These are phyloP conservation scores for Hypoxylon fragiforme DNA, from an alignment of 495 filamentous ascomycete species.

Conservation along the genomic window DNA sequence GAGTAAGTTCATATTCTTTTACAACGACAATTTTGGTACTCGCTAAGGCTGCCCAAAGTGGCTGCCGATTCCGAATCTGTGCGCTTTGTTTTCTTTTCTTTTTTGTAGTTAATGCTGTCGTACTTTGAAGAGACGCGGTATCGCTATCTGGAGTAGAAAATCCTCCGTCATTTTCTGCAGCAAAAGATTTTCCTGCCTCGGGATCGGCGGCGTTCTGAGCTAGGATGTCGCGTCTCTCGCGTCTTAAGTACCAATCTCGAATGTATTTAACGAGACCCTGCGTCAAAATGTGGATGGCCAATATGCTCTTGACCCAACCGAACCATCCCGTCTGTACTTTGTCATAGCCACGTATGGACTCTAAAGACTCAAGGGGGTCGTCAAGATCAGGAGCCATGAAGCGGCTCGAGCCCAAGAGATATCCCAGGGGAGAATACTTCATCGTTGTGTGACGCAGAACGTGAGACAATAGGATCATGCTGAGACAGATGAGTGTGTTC, in stretches of 20 bases:
- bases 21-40: conserved; percentile 93
- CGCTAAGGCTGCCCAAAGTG: conserved; percentile 91
- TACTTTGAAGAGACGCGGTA: conserved; percentile 36
- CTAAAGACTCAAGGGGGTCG: conserved; percentile 46
- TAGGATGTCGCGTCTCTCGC: conserved; percentile 54
- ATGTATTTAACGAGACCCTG: conserved; percentile 72
- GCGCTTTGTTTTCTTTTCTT: conserved; percentile 88
- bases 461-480: conserved; percentile 76
- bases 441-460: conserved; percentile 59
- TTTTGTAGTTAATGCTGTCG: conserved; percentile 58
- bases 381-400: conserved; percentile 45
- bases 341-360: conserved; percentile 45
- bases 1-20: conserved; percentile 88
- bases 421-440: conserved; percentile 47
- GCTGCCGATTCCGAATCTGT: conserved; percentile 85
- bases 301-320: conserved; percentile 59
- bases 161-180: conserved; percentile 44
- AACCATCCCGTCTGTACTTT: conserved; percentile 51
- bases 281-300: conserved; percentile 88
- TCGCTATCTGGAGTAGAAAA: conserved; percentile 53
- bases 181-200: conserved; percentile 51
- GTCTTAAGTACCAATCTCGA: conserved; percentile 60
- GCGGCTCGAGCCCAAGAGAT: conserved; percentile 47
- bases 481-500: conserved; percentile 71
- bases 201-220: conserved; percentile 50